Conservation (phyloP, 805 yeast species). For the Candida sithepensis region DNA sequence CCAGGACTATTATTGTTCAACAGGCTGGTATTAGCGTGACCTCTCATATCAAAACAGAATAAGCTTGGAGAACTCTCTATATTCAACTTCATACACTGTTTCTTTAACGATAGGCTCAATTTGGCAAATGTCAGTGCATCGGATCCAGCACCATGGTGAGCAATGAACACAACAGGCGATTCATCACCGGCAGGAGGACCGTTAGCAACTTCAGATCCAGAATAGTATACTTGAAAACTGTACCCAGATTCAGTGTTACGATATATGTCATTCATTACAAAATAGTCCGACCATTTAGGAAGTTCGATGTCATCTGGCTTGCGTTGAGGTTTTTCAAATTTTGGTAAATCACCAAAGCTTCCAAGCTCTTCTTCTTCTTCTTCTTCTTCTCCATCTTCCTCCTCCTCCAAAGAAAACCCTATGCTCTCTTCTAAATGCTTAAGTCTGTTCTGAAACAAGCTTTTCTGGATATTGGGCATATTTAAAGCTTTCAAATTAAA, state of each 20-base stretch:
- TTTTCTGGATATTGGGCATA: slow-evolving; percentile 28
- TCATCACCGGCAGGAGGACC: slow-evolving; percentile 9
- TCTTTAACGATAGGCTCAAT: slow-evolving; percentile 42
- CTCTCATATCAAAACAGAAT: slow-evolving; percentile 75
- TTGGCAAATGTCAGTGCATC: slow-evolving; percentile 73
- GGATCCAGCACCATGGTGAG: slow-evolving; percentile 97
- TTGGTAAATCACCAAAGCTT: slow-evolving; percentile 9
- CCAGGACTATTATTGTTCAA: slow-evolving; percentile 16
- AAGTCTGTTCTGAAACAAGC: slow-evolving; percentile 23
- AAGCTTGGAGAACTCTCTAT: slow-evolving; percentile 51
- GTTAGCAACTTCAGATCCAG: slow-evolving; percentile 44
- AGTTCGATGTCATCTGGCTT: background rate
- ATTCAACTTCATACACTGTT: slow-evolving; percentile 24
- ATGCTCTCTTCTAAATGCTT: slow-evolving; percentile 19
- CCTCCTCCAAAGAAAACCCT: slow-evolving; percentile 16
- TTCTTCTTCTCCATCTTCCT: slow-evolving; percentile 8
- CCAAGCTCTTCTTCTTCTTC: slow-evolving; percentile 13
- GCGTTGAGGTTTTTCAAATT: background rate
- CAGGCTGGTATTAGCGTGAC: slow-evolving; percentile 63
- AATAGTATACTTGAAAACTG: slow-evolving; percentile 53
- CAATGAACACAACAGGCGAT: slow-evolving; percentile 57
- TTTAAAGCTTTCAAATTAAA: too few species aligned
- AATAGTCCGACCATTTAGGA: slow-evolving; percentile 34
- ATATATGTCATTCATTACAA: slow-evolving; percentile 27
- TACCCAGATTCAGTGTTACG: slow-evolving; percentile 23